A percentile compares a stretch with the other conserved stretches of the same genome.
phyloP scores from a whole-genome alignment of 1,284 basidiomycete genomes.

The Trametes polyzona region DNA sequence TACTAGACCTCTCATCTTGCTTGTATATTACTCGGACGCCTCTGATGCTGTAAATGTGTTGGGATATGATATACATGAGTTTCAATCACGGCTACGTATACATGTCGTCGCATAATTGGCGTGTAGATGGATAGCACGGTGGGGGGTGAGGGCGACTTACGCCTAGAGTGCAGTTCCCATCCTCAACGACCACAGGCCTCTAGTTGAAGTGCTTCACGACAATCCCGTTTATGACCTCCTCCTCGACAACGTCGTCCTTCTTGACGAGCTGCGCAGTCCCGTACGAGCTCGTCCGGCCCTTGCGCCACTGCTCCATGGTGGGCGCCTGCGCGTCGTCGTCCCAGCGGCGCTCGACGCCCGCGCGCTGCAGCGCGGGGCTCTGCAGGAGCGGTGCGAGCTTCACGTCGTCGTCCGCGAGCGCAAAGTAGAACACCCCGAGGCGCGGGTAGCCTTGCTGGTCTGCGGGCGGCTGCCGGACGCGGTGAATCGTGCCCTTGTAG shows the following conservation, averaged over 20 bases:
- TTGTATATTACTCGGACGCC: background rate
- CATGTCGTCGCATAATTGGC: background rate
- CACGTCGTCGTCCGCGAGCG: conserved; percentile 37
- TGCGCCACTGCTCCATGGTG: conserved; percentile 45
- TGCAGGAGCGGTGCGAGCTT: conserved; percentile 34
- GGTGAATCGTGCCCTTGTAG: conserved; percentile 47
- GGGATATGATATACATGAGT: background rate
- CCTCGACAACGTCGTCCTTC: conserved; percentile 41
- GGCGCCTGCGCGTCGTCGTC: conserved; percentile 36
- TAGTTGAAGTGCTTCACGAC: conserved; percentile 50
- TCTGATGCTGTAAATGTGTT: background rate
- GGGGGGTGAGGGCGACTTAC: too few species aligned
- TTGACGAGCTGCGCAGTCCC: conserved; percentile 41
- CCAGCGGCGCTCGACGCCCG: conserved; percentile 35
- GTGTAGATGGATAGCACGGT: background rate
- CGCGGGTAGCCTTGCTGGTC: conserved; percentile 50
- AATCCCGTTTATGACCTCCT: conserved; percentile 47
- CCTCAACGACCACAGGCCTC: background rate
- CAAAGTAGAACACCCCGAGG: conserved; percentile 50
- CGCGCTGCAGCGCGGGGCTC: conserved; percentile 36
- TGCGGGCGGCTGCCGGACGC: conserved; percentile 51
- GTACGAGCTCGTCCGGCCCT: conserved; percentile 41
- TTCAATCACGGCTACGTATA: background rate
- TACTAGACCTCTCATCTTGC: background rate
- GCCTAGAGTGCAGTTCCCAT: too few species aligned